phyloP scores from a whole-genome alignment of 352 stramenopile genomes.

The Phytophthora fragariae region DNA sequence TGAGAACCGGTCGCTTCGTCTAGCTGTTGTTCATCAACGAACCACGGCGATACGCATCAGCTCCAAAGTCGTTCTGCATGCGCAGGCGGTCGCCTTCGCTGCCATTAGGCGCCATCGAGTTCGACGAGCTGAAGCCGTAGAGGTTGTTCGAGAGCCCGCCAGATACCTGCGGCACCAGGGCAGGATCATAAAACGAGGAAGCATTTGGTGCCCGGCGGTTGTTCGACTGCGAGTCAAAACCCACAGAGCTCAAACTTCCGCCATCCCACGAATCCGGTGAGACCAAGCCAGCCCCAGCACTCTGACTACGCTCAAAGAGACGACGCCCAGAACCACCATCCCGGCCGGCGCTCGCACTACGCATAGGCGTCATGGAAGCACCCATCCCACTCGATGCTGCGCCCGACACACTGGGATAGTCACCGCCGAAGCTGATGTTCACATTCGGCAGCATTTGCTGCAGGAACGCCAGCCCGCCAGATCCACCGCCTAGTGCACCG shows the following conservation, averaged over 20 bases:
- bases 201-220: constrained; percentile 31
- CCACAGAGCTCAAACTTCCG: constrained; percentile 40
- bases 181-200: constrained; percentile 60
- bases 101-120: constrained; percentile 34
- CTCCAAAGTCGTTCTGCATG: constrained; percentile 41
- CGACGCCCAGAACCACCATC: constrained; percentile 35
- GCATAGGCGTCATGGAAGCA: constrained; percentile 10
- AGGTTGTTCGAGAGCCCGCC: constrained; percentile 44
- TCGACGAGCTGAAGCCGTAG: constrained; percentile 43
- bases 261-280: constrained; percentile 41
- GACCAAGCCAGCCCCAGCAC: constrained; percentile 25
- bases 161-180: constrained; percentile 49
- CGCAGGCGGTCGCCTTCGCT: constrained; percentile 39
- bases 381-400: constrained; percentile 18
- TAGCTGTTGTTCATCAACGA: constrained; percentile 64
- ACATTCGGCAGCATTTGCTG: constrained; percentile 91
- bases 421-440: constrained; percentile 88
- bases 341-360: constrained; percentile 23
- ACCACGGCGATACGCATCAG: constrained; percentile 50
- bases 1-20: constrained; percentile 7
- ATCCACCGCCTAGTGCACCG: constrained; percentile 7
- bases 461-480: constrained; percentile 72
- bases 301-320: constrained; percentile 51
- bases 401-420: constrained; percentile 50
- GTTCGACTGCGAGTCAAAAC: constrained; percentile 33